Conservation (phyloP, 2,329 filamentous ascomycete genomes). For the Endoconidiophora polonica region DNA sequence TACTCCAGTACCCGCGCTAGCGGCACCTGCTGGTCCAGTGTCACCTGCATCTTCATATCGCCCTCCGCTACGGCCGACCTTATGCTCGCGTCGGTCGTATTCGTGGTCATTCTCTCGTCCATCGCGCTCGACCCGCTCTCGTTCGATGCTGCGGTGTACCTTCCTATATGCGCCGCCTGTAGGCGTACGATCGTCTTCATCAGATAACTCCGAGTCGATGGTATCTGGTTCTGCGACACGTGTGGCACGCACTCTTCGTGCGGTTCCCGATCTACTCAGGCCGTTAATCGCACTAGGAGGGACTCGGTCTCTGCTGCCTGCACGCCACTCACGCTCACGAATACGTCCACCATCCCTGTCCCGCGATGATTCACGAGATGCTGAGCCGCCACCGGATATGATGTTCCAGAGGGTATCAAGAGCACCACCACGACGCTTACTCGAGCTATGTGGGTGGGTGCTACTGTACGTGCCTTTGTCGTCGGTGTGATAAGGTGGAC, state of each 20-base stretch:
- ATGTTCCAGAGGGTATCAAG: conserved; percentile 5
- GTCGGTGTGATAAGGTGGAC: conserved; percentile 2
- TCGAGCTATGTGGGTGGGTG: neutral
- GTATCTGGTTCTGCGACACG: neutral
- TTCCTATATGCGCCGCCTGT: neutral
- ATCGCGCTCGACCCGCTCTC: conserved; percentile 5
- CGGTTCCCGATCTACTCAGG: no score
- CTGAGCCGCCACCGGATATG: conserved; percentile 1
- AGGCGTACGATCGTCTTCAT: conserved; percentile 1
- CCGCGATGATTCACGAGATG: conserved; percentile 2
- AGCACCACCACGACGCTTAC: conserved; percentile 5
- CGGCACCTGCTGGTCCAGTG: neutral
- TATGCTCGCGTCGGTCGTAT: conserved; percentile 2
- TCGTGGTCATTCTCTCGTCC: conserved; percentile 8
- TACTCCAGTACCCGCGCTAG: no score
- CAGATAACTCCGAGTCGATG: neutral
- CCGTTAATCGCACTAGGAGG: neutral
- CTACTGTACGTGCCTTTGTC: conserved; percentile 2
- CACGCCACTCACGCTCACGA: conserved; percentile 7
- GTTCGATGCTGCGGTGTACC: neutral
- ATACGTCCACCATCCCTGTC: conserved; percentile 1
- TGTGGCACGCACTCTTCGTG: no score
- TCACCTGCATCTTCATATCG: conserved; percentile 3
- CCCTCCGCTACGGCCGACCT: neutral
- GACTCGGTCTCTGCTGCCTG: neutral